Conservation (phyloP, 306 rosid genomes). For the Quercus cerris region DNA sequence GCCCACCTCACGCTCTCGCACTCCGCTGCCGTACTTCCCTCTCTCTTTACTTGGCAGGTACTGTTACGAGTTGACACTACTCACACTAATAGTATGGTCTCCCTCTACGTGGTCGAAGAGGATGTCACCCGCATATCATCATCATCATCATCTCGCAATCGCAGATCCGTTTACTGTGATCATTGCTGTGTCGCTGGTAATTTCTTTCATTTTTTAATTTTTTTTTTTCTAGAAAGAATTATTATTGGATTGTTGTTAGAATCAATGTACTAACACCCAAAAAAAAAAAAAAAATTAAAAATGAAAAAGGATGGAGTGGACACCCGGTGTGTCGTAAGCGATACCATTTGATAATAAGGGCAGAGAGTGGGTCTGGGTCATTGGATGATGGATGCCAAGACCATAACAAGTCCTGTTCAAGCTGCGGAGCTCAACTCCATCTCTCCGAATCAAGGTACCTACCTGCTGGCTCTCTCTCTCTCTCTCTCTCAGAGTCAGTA, state of each 20-base stretch:
- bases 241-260: no score
- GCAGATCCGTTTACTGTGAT: constrained; percentile 33
- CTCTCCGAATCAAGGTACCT: background rate
- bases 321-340: constrained; percentile 36
- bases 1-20: constrained; percentile 22
- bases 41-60: constrained; percentile 15
- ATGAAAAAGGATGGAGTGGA: constrained; percentile 34
- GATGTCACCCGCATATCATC: constrained; percentile 25
- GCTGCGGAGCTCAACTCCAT: background rate
- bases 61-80: background rate
- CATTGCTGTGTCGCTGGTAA: constrained; percentile 39
- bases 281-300: no score
- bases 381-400: background rate
- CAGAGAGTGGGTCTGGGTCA: background rate
- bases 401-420: background rate
- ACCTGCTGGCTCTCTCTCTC: no score
- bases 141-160: background rate
- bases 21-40: constrained; percentile 17
- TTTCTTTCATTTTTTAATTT: background rate
- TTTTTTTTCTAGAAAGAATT: background rate
- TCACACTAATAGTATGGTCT: background rate
- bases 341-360: constrained; percentile 30
- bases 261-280: no score
- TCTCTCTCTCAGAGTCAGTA: background rate
- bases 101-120: constrained; percentile 33